A percentile compares a stretch with the other conserved stretches of the same genome.
phyloP scores from a whole-genome alignment of 352 stramenopile genomes.

The Hyaloperonospora brassicae region DNA sequence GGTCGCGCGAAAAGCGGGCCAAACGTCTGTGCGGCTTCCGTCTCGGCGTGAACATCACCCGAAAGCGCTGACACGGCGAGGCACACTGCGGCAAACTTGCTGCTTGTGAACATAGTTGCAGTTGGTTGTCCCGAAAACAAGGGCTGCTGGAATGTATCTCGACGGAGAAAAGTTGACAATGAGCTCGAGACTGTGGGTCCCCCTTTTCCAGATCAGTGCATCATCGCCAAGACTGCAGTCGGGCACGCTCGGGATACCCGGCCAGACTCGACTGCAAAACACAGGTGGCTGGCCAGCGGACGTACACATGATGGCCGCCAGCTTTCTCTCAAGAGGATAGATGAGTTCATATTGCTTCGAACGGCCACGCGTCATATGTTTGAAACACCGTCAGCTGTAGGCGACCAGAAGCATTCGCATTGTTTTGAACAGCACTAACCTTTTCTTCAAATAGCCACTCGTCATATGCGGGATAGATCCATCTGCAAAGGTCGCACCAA shows the following conservation, averaged over 20 bases:
- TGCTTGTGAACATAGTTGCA: constrained; percentile 8
- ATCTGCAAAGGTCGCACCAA: too few relatives aligned
- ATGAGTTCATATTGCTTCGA: background rate
- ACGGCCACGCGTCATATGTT: background rate
- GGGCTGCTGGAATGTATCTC: background rate
- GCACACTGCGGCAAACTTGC: constrained; percentile 13
- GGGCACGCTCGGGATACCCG: background rate
- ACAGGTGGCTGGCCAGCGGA: background rate
- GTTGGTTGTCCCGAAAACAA: constrained; percentile 1
- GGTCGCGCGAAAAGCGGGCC: constrained; percentile 6
- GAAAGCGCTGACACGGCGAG: constrained; percentile 8
- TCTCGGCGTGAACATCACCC: constrained; percentile 1
- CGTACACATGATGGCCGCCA: constrained; percentile 1
- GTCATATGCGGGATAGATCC: too few relatives aligned
- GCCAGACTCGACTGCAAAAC: background rate
- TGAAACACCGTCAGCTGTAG: background rate
- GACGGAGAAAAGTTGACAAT: constrained; percentile 9
- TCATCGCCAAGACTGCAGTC: background rate
- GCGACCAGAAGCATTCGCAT: too few relatives aligned
- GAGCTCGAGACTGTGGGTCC: background rate
- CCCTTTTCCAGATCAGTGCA: too few relatives aligned
- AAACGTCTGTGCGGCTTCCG: constrained; percentile 14
- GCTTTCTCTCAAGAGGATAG: background rate
- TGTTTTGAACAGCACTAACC: too few relatives aligned
- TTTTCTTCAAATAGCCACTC: too few relatives aligned